Percentiles rank a stretch among this genome's conserved stretches.
Conservation (phyloP, 192 early-diverging fungal species). For the Backusella westeae region DNA sequence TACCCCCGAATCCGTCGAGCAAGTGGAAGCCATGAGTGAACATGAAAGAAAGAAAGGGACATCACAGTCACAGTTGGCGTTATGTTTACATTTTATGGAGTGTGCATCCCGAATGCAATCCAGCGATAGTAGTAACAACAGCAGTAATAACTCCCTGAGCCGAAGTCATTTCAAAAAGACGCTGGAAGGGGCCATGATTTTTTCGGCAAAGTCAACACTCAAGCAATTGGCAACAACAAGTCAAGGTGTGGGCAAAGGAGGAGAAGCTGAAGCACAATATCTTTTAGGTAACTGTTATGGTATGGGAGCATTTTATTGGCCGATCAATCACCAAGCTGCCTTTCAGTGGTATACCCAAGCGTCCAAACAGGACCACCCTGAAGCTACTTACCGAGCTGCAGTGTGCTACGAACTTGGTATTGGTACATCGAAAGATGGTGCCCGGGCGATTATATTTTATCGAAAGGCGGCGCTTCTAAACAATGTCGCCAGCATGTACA, state of each 20-base stretch:
- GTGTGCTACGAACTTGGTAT: constrained; percentile 94
- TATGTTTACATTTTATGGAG: constrained; percentile 11
- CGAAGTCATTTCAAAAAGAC: constrained; percentile 40
- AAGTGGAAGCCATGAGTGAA: background rate
- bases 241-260: constrained; percentile 57
- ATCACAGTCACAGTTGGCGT: background rate
- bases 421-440: constrained; percentile 80
- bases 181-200: constrained; percentile 65
- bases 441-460: constrained; percentile 85
- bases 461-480: constrained; percentile 84
- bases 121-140: background rate
- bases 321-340: constrained; percentile 80
- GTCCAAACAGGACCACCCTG: constrained; percentile 85
- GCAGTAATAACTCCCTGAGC: background rate
- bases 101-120: constrained; percentile 3
- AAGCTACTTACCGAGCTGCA: constrained; percentile 87
- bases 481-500: constrained; percentile 95
- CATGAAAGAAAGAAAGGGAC: background rate
- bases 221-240: constrained; percentile 76
- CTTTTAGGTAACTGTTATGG: constrained; percentile 90
- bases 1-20: background rate
- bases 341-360: constrained; percentile 90
- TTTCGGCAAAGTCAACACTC: constrained; percentile 80
- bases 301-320: constrained; percentile 74
- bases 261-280: constrained; percentile 88